A percentile compares a stretch with the other conserved stretches of the same genome.
Evolutionary conservation across 805 yeast species (phyloP).

Genomic region (Candida germanica): DNA sequence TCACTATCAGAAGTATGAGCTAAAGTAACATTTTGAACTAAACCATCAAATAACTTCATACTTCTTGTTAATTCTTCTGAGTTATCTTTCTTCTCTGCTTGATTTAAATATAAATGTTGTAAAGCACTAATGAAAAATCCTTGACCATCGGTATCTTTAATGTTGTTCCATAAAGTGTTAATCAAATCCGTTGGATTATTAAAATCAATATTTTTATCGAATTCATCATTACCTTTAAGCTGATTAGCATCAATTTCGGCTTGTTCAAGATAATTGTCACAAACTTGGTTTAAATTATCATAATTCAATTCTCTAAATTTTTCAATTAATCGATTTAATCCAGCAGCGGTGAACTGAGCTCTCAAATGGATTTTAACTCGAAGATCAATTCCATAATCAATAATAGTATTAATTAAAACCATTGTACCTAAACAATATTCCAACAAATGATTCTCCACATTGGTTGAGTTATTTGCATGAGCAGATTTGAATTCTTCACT

Average conservation of each 20-base stretch:
- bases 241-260: slow-evolving; percentile 57
- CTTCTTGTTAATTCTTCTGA: slow-evolving; percentile 48
- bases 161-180: slow-evolving; percentile 52
- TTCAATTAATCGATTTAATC: slow-evolving; percentile 50
- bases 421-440: slow-evolving; percentile 74
- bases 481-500: slow-evolving; percentile 68
- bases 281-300: slow-evolving; percentile 62
- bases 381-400: slow-evolving; percentile 43
- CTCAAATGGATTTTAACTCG: slow-evolving; percentile 56
- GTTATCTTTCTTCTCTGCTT: slow-evolving; percentile 47
- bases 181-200: slow-evolving; percentile 72
- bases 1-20: slow-evolving; percentile 48
- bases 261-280: slow-evolving; percentile 55
- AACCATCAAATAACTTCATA: slow-evolving; percentile 60
- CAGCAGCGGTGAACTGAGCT: slow-evolving; percentile 55
- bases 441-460: slow-evolving; percentile 52
- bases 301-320: slow-evolving; percentile 51
- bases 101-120: slow-evolving; percentile 62
- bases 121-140: slow-evolving; percentile 58
- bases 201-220: slow-evolving; percentile 50
- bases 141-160: slow-evolving; percentile 58
- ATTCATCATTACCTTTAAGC: slow-evolving; percentile 27
- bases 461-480: slow-evolving; percentile 42
- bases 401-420: slow-evolving; percentile 65
- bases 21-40: slow-evolving; percentile 58